Evolutionary conservation across 768 basidiomycete species (phyloP).

Genomic region (Rhizopogon rudus): DNA sequence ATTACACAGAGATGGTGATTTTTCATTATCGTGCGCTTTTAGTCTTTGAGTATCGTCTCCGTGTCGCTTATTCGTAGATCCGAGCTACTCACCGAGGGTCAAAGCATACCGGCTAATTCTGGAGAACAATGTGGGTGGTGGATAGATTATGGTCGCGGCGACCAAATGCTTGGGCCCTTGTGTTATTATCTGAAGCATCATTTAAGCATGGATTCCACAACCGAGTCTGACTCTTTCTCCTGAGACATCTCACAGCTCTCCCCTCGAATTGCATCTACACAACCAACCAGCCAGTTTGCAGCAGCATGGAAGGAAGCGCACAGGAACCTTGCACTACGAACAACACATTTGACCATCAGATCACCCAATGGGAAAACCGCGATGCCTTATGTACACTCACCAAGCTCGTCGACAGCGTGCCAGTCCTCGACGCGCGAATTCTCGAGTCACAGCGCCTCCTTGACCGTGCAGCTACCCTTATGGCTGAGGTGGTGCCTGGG

Average conservation of each 20-base stretch:
- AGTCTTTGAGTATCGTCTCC: no score
- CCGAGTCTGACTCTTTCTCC: no score
- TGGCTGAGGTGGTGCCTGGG: constrained; percentile 13
- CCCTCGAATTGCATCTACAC: no score
- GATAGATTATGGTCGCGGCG: neutral
- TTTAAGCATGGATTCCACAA: no score
- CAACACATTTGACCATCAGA: constrained; percentile 1
- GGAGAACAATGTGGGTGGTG: neutral
- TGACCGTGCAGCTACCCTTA: constrained; percentile 8
- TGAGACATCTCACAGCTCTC: no score
- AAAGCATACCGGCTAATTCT: neutral
- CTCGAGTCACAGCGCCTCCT: constrained; percentile 16
- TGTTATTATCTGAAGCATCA: neutral
- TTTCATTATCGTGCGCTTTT: no score
- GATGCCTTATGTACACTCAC: constrained; percentile 25
- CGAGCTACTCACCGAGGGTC: neutral
- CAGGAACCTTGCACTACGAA: neutral
- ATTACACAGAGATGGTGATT: no score
- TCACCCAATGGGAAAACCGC: constrained; percentile 18
- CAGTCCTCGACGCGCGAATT: constrained; percentile 14
- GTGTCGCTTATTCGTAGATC: neutral
- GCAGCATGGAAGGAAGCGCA: neutral
- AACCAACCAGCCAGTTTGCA: no score
- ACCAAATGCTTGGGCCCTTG: neutral
- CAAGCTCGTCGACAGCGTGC: constrained; percentile 15